Conservation (phyloP, 176 grass and related monocot genomes). For the Tillandsia fasciculata region DNA sequence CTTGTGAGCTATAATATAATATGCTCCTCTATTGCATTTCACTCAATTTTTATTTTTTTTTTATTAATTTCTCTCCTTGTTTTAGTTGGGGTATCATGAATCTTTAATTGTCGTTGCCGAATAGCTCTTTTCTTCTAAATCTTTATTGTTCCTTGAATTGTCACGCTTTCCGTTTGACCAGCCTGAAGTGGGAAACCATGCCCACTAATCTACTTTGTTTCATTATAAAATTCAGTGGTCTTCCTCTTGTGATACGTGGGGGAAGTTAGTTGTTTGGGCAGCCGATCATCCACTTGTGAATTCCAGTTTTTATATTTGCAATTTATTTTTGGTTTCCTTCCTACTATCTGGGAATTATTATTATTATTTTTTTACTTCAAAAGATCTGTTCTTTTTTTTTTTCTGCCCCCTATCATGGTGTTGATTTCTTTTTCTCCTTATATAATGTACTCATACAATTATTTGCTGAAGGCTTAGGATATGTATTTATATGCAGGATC, state of each 20-base stretch:
- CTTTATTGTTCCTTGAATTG: no score
- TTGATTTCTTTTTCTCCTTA: background rate
- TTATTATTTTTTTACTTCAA: background rate
- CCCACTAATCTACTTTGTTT: no score
- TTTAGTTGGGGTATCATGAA: background rate
- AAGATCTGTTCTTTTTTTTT: background rate
- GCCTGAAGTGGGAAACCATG: no score
- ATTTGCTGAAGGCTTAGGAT: conserved; percentile 8
- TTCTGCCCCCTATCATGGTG: background rate
- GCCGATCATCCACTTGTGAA: background rate
- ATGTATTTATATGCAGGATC: conserved; percentile 62
- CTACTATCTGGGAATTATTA: background rate
- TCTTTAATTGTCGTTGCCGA: background rate
- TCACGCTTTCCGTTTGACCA: no score
- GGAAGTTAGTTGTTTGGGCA: background rate
- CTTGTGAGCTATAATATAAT: conserved; percentile 39
- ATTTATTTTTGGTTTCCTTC: background rate
- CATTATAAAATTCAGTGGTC: no score
- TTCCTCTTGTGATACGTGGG: no score
- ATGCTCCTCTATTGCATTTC: background rate
- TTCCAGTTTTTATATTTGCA: background rate
- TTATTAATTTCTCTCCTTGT: background rate
- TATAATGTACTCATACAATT: background rate
- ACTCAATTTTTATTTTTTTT: background rate
- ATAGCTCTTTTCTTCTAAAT: background rate